These are phyloP conservation scores for Rhizophora mangle DNA, from an alignment of 345 rosid species.

Conservation along the genomic window DNA sequence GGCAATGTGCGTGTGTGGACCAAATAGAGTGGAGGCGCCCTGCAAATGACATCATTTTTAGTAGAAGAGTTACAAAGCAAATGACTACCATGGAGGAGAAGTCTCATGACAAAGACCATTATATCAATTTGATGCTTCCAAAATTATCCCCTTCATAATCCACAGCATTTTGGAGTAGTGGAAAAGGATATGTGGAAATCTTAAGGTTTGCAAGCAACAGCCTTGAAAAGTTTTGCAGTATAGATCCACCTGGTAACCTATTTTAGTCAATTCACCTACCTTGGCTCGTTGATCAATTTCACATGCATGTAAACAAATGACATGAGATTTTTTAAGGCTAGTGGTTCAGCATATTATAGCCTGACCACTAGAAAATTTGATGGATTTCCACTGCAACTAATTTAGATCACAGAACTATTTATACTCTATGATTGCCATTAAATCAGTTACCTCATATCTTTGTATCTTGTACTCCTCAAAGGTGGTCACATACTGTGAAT, in stretches of 20 bases:
- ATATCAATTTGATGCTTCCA: not conserved
- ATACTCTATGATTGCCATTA: not conserved
- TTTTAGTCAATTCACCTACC: not conserved
- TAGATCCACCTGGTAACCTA: not conserved
- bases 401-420: not conserved
- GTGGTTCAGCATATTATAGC: not conserved
- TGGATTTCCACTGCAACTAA: not conserved
- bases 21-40: constrained; percentile 94
- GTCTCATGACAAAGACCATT: not conserved
- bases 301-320: not conserved
- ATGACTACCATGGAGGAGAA: not conserved
- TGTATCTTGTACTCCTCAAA: constrained; percentile 89
- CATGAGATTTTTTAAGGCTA: not conserved
- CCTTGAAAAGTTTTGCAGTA: not conserved
- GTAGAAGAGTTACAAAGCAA: not conserved
- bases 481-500: constrained; percentile 91
- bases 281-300: not conserved
- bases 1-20: constrained; percentile 85
- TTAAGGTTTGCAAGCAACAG: not conserved
- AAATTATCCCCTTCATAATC: not conserved
- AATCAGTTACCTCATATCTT: constrained; percentile 80
- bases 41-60: constrained; percentile 23
- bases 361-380: too few relatives aligned
- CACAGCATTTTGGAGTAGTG: not conserved
- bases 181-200: not conserved